Evolutionary conservation across 257 asterid genomes (phyloP).

Genomic region (Eustoma russellianum): DNA sequence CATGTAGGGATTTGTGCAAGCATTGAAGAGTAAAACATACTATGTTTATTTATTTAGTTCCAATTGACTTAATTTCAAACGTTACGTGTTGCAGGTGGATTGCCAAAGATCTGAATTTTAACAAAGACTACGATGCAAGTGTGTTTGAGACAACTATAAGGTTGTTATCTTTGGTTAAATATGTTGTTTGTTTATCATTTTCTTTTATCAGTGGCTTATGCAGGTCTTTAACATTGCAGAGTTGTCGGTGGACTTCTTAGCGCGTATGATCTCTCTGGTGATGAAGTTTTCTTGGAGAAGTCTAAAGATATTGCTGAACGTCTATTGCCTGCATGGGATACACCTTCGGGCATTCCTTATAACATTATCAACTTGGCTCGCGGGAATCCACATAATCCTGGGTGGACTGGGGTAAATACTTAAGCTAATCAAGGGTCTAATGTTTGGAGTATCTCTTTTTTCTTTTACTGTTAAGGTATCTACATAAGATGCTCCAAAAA

Average conservation of each 20-base stretch:
- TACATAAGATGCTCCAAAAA: too few relatives aligned
- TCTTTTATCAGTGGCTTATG: conserved; percentile 17
- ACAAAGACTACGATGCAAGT: conserved; percentile 97
- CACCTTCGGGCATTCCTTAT: conserved; percentile 91
- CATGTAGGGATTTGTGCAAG: background rate
- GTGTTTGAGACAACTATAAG: conserved; percentile 99
- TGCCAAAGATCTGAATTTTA: conserved; percentile 77
- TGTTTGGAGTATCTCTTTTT: background rate
- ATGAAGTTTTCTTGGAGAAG: conserved; percentile 83
- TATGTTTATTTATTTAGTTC: background rate
- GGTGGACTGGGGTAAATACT: conserved; percentile 93
- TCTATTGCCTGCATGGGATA: conserved; percentile 96
- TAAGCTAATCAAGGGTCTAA: conserved; percentile 1
- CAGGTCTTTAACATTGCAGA: conserved; percentile 46
- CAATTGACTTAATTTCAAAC: conserved; percentile 7
- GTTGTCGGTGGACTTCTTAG: conserved; percentile 99
- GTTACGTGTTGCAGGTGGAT: conserved; percentile 81
- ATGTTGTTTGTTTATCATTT: conserved; percentile 22
- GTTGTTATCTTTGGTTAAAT: conserved; percentile 92
- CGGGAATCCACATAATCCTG: conserved; percentile 95
- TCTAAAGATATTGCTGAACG: conserved; percentile 95
- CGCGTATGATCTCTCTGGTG: conserved; percentile 93
- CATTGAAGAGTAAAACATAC: too few relatives aligned
- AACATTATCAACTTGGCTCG: conserved; percentile 77
- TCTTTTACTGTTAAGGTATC: background rate